phyloP scores from a whole-genome alignment of 306 rosid species.

The Hippophae gyantsensis region DNA sequence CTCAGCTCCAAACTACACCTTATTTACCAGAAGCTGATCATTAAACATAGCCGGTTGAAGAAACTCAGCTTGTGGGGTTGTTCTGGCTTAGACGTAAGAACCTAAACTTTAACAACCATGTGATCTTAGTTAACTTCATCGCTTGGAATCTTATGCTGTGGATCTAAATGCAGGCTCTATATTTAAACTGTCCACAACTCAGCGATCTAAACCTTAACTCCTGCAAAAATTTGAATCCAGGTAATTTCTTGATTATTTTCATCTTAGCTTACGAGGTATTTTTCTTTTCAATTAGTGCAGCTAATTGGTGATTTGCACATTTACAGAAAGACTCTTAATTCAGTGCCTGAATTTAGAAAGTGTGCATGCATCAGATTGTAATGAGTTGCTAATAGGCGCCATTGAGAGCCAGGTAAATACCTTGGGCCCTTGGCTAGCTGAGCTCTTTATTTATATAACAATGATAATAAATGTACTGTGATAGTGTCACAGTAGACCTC shows the following conservation, averaged over 20 bases:
- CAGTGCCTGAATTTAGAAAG: conserved; percentile 64
- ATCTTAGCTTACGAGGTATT: conserved; percentile 6
- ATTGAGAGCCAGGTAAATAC: conserved; percentile 65
- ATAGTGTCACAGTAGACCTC: too few relatives aligned
- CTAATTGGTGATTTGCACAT: conserved; percentile 15
- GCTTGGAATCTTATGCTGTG: conserved; percentile 18
- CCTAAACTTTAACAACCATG: conserved; percentile 12
- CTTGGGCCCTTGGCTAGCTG: not conserved
- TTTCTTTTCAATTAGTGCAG: not conserved
- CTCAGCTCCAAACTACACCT: conserved; percentile 35
- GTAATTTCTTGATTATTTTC: conserved; percentile 26
- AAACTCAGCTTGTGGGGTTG: conserved; percentile 99
- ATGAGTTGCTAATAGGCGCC: conserved; percentile 42
- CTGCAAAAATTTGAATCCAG: conserved; percentile 82
- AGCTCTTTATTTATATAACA: too few relatives aligned
- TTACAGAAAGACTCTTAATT: conserved; percentile 72
- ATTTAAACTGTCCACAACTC: conserved; percentile 78
- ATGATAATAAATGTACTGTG: too few relatives aligned
- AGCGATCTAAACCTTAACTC: conserved; percentile 79
- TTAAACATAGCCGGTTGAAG: conserved; percentile 65
- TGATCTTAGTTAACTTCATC: conserved; percentile 11
- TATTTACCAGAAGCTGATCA: conserved; percentile 73
- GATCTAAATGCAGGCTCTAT: conserved; percentile 58
- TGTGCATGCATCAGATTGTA: conserved; percentile 81
- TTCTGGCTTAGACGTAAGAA: conserved; percentile 78